Evolutionary conservation across 768 basidiomycete species (phyloP), one percentile per base, ranked within the genome.

Genomic region (Sistotremastrum suecicum): DNA sequence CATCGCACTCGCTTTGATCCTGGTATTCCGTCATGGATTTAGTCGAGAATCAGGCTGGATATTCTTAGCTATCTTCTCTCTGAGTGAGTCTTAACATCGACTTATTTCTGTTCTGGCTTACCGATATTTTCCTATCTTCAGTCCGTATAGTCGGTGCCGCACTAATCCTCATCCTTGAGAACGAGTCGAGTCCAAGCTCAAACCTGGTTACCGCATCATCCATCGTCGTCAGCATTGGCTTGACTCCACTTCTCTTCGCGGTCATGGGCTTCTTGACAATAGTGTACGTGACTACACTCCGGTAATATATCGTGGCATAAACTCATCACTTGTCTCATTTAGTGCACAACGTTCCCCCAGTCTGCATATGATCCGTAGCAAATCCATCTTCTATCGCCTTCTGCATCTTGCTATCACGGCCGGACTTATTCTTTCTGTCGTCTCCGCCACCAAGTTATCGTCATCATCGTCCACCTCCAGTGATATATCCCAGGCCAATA

Each of bases 11-110:
- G 66, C 74, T 1, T 33, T 70, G 41, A 56, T 67, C 37, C 58
- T 80, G 40, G 60, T 68, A 41, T 54, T 68, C 42, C 73, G 68
- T 33, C 76, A 82, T 65, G 74, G 70, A 36, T 67, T 80, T 52
- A 59, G 72, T 47, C 66, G 69, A 38, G 71, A 78, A 57, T 74
- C 69, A 32, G 81, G 78, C 48, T 84, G 78, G 78, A 58, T 82
- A n/a, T 72, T 74, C 50, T 65, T 83, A n/a, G 65, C 73, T 39
- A 60, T 79, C 8, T 80, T 83, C 49, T 69, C 78, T 7, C 50
- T 71, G 39, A 59, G 80, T 79, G 50, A 56, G 75, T 64, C 11
- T 28, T 7, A 34, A 12, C 29, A 33, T 2, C 3, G 29, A 34
- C 5, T 34, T 29, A 43, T 5, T 32, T 5, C 6, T 29, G 20